Percentiles rank a stretch among this genome's conserved stretches.
These are phyloP conservation scores for Chlamydomonas schloesseri DNA, from an alignment of 139 green algal genomes.

Conservation along the genomic window DNA sequence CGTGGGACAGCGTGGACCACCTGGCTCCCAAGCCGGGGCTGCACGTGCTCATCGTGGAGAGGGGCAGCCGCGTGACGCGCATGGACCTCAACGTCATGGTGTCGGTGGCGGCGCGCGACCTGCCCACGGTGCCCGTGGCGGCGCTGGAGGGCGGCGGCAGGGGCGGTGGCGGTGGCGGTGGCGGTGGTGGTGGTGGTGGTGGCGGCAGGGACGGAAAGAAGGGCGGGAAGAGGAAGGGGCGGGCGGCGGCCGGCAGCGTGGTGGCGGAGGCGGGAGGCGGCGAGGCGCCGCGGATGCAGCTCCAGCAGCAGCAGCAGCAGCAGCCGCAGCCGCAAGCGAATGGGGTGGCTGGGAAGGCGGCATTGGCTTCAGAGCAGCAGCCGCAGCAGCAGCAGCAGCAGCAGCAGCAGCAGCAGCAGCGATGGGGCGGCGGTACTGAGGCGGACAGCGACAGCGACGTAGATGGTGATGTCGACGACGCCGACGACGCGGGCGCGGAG, in stretches of 20 bases:
- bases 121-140: neutral
- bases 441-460: neutral
- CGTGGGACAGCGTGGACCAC: slow-evolving; percentile 29
- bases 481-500: neutral
- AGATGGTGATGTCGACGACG: neutral
- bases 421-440: too few relatives aligned
- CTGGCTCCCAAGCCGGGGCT: slow-evolving; percentile 33
- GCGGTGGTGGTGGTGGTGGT: neutral
- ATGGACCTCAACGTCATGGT: slow-evolving; percentile 33
- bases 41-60: slow-evolving; percentile 40
- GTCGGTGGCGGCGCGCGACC: slow-evolving; percentile 4
- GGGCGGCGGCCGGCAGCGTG: neutral
- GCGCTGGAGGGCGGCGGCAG: neutral
- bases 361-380: too few relatives aligned
- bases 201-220: neutral
- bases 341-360: neutral
- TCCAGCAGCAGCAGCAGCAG: too few relatives aligned
- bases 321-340: too few relatives aligned
- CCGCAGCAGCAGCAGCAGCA: too few relatives aligned
- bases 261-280: too few relatives aligned
- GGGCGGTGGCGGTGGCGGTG: neutral
- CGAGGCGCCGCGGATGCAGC: too few relatives aligned
- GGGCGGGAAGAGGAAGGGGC: neutral
- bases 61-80: slow-evolving; percentile 2
- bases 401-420: too few relatives aligned